These are phyloP conservation scores for Dothideomycetes sp. DNA, from an alignment of 2,329 filamentous ascomycete species.

Conservation along the genomic window DNA sequence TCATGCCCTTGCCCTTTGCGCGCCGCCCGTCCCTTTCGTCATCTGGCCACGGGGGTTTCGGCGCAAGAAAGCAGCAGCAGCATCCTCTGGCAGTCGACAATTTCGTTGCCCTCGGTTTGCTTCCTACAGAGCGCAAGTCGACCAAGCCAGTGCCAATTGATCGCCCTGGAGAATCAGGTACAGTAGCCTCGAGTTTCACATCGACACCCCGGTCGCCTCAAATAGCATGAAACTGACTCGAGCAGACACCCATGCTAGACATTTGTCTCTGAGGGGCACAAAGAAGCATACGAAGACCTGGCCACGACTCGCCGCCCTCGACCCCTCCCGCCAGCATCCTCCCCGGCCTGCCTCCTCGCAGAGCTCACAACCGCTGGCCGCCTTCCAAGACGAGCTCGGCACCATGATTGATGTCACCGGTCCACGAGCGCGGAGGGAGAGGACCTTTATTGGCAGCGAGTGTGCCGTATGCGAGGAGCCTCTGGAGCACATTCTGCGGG, in stretches of 20 bases:
- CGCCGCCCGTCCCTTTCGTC: constrained; percentile 3
- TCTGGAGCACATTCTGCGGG: constrained; percentile 84
- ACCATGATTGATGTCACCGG: constrained; percentile 22
- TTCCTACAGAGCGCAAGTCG: not conserved
- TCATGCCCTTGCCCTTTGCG: constrained; percentile 2
- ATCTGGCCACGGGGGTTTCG: constrained; percentile 1
- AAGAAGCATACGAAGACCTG: not conserved
- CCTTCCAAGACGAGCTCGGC: constrained; percentile 15
- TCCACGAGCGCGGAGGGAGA: constrained; percentile 56
- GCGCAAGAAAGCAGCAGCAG: not conserved
- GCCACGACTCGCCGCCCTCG: not conserved
- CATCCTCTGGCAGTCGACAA: not conserved
- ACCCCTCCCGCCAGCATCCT: not conserved
- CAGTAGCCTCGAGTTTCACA: too few relatives aligned
- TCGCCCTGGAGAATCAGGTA: too few relatives aligned
- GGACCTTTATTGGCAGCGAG: constrained; percentile 89
- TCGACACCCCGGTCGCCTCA: not conserved
- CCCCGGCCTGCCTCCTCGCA: not conserved
- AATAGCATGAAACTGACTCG: not conserved
- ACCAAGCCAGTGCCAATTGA: too few relatives aligned
- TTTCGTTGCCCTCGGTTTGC: not conserved
- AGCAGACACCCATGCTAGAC: not conserved
- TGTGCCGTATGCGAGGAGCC: constrained; percentile 96
- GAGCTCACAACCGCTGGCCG: constrained; percentile 9
- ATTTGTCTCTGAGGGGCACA: not conserved